Evolutionary conservation across 2,329 filamentous ascomycete genomes (phyloP), one percentile per base, ranked within the genome.

Genomic region (Verticillium longisporum): DNA sequence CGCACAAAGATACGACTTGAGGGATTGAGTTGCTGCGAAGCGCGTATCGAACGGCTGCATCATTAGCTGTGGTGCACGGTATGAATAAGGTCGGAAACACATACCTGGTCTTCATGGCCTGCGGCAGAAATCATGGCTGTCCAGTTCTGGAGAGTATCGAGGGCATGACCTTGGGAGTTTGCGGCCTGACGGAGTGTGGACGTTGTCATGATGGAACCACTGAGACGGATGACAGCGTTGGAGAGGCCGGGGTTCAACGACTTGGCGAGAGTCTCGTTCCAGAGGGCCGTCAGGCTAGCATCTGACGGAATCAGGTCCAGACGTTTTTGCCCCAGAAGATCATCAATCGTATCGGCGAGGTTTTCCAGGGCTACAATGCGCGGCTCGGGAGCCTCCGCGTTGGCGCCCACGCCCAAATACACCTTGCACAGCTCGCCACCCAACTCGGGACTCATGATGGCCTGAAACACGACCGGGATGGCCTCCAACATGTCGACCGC

Each of bases 1-100:
- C 63, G 61, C 65, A 56, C 57, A 66, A 67, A 78, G 82, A 71
- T 85, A 83, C 14, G 80, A 82, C 41, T 69, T 70, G 14, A 90
- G 75, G 1, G 88, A 83, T 41, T 75, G 72, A 1, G 80, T 78
- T 1, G 85, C 86, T 0, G 88, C 83, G 67, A 84, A 78, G 57
- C 89, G 84, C 0, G 81, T 85, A 68, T 90, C 85, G 62, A 89
- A 89, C 18, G 84, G 82, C 83, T 88, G 63, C 59, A 61, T 58
- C 11, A 58, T 38, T 58, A 37, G 58, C 41, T 37, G 7, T 59
- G 57, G 45, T 31, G 59, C 55, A 60, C 45, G n/a, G 21, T 2
- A 37, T 32, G 41, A 36, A 57, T 15, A 61, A 60, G 21, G 10
- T 56, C 59, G n/a, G 38, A 4, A 0, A 2, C n/a, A 67, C 75